phyloP scores from a whole-genome alignment of 805 yeast genomes.

The Suhomyces sp. region DNA sequence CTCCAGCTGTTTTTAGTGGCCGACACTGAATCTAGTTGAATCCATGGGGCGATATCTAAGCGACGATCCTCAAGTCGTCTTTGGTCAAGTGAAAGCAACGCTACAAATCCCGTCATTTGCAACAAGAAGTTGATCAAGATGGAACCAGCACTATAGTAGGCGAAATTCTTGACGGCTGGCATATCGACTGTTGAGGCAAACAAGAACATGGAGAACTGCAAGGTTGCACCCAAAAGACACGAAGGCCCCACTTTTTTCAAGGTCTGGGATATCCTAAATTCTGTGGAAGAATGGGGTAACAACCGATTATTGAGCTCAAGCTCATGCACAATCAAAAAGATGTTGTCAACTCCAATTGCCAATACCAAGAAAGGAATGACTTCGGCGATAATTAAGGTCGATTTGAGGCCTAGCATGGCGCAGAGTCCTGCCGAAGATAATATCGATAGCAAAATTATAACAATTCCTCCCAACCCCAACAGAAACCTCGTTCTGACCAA shows the following conservation, averaged over 20 bases:
- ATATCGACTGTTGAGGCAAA: conserved; percentile 79
- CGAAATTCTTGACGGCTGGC: conserved; percentile 97
- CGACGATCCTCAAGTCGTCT: conserved; percentile 55
- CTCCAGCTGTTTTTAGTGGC: conserved; percentile 10
- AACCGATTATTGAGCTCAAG: conserved; percentile 52
- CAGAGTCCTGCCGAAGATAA: conserved; percentile 79
- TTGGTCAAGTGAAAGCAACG: conserved; percentile 69
- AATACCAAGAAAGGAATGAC: conserved; percentile 90
- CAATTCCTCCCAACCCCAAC: conserved; percentile 80
- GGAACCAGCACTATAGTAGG: conserved; percentile 86
- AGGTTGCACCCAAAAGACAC: conserved; percentile 68
- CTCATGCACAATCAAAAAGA: conserved; percentile 82
- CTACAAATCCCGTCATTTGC: conserved; percentile 78
- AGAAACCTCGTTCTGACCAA: conserved; percentile 60
- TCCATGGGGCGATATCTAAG: conserved; percentile 61
- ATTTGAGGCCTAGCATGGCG: conserved; percentile 71
- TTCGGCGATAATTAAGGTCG: conserved; percentile 91
- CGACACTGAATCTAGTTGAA: conserved; percentile 16
- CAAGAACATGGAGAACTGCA: conserved; percentile 77
- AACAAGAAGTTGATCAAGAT: conserved; percentile 70
- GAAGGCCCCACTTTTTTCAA: conserved; percentile 83
- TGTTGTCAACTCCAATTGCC: conserved; percentile 96
- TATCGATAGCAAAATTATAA: conserved; percentile 79
- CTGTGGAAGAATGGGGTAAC: conserved; percentile 40
- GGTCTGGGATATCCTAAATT: conserved; percentile 60